Evolutionary conservation across 306 rosid genomes (phyloP), one percentile per base, ranked within the genome.

Genomic region (Inga laurina): DNA sequence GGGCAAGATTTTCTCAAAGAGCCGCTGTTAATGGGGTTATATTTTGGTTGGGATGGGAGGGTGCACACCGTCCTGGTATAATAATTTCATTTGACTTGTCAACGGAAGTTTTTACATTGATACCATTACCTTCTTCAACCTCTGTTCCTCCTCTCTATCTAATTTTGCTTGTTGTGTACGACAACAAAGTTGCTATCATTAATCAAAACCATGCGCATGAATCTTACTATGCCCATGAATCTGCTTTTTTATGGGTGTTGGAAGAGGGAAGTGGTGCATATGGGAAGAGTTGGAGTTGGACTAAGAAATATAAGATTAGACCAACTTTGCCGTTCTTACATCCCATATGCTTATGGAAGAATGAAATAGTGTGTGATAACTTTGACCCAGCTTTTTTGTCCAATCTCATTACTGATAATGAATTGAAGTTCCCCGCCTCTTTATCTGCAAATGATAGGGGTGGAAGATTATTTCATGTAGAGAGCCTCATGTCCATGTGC

Each of bases 401-500:
- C 34, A 59, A n/a, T 59, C 66, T 57, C 30, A 21, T 30, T n/a
- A 8, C 65, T 9, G 11, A 51, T 51, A 14, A 57, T 24, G 14
- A 59, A 59, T 59, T 59, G 14, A 10, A n/a, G 5, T 24, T 59
- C 13, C 5, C 1, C 30, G 0, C 2, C 66, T 8, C 5, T 9
- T 9, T 3, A 3, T n/a, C 12, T n/a, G 10, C 8, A 1, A 0
- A 4, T 3, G 0, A 15, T 15, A 16, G 3, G 14, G 1, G 7
- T 52, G 1, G 2, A 6, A 18, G 2, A 1, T 18, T 56, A 2
- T 0, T 1, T 56, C 8, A 19, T 21, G 62, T 21, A 0, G 27
- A 56, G 10, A 56, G 62, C 62, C 27, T 56, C n/a, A 0, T 54
- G n/a, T 16, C 57, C 4, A 16, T 15, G 16, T 3, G 59, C 22